These are phyloP conservation scores for Myxozyma neglecta DNA, from an alignment of 805 yeast species.

Conservation along the genomic window DNA sequence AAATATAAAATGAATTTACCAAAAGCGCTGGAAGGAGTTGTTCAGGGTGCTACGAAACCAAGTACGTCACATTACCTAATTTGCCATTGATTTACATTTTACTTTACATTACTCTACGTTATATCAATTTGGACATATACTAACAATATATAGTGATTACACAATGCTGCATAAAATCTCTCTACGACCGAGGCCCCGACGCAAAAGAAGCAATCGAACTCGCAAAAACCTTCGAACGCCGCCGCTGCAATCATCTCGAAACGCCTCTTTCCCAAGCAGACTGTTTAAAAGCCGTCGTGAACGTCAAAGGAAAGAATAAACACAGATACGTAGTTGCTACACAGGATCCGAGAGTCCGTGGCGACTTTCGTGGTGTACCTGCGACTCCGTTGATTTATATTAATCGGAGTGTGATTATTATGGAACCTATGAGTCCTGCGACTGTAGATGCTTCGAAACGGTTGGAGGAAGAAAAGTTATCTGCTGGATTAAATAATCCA, in stretches of 20 bases:
- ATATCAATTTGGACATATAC: no score
- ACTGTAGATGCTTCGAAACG: constrained; percentile 52
- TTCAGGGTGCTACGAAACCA: constrained; percentile 82
- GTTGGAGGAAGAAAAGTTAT: constrained; percentile 67
- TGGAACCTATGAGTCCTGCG: constrained; percentile 87
- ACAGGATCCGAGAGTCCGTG: constrained; percentile 71
- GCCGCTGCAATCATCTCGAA: constrained; percentile 85
- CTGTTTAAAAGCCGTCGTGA: constrained; percentile 71
- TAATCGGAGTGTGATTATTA: constrained; percentile 88
- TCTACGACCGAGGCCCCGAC: constrained; percentile 51
- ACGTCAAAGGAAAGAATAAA: constrained; percentile 74
- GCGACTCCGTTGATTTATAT: constrained; percentile 88
- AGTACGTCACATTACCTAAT: constrained; percentile 35
- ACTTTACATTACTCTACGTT: neutral
- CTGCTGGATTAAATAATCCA: constrained; percentile 75
- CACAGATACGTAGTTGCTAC: constrained; percentile 89
- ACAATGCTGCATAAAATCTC: constrained; percentile 88
- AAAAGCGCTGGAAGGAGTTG: constrained; percentile 76
- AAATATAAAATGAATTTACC: constrained; percentile 71
- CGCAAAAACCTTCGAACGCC: constrained; percentile 83
- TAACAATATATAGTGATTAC: constrained; percentile 61
- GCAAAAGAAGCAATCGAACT: constrained; percentile 73
- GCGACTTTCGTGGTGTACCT: constrained; percentile 68
- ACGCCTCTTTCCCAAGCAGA: constrained; percentile 60
- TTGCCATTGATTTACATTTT: neutral